Conservation (phyloP, 805 yeast species). For the Blastobotrys parvus region DNA sequence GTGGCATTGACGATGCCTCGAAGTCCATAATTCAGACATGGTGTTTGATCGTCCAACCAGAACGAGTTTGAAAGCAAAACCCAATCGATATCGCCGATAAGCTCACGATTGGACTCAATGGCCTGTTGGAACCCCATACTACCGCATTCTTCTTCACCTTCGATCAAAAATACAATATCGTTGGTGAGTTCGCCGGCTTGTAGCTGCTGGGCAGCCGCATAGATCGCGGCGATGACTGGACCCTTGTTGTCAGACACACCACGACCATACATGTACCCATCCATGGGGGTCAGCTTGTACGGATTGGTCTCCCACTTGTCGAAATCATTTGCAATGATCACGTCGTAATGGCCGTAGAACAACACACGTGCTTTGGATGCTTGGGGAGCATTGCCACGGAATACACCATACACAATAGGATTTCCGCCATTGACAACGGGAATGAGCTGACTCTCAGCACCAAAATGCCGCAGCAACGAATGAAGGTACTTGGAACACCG, state of each 20-base stretch:
- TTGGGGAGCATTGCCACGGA: conserved; percentile 27
- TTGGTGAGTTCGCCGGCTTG: conserved; percentile 44
- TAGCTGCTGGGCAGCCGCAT: conserved; percentile 69
- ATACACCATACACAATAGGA: conserved; percentile 76
- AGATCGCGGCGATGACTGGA: conserved; percentile 78
- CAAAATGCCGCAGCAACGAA: conserved; percentile 53
- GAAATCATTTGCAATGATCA: conserved; percentile 58
- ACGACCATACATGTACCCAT: conserved; percentile 84
- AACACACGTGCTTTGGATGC: conserved; percentile 36
- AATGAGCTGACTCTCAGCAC: conserved; percentile 54
- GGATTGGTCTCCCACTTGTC: conserved; percentile 75
- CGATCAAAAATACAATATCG: conserved; percentile 77
- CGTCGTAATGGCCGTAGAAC: conserved; percentile 97
- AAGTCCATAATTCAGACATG: conserved; percentile 89
- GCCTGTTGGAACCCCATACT: conserved; percentile 75
- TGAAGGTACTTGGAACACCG: conserved; percentile 74
- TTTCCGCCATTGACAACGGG: conserved; percentile 66
- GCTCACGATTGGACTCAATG: conserved; percentile 39
- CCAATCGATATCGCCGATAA: conserved; percentile 79
- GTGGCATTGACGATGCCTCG: conserved; percentile 83
- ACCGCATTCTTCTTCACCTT: conserved; percentile 95
- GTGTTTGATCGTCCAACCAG: conserved; percentile 84
- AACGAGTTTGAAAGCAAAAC: conserved; percentile 81
- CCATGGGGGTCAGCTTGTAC: conserved; percentile 59
- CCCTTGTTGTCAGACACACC: conserved; percentile 96